Percentiles rank a stretch among this genome's conserved stretches.
These are phyloP conservation scores for Wickerhamiella nectarea DNA, from an alignment of 805 yeast genomes.

Conservation along the genomic window DNA sequence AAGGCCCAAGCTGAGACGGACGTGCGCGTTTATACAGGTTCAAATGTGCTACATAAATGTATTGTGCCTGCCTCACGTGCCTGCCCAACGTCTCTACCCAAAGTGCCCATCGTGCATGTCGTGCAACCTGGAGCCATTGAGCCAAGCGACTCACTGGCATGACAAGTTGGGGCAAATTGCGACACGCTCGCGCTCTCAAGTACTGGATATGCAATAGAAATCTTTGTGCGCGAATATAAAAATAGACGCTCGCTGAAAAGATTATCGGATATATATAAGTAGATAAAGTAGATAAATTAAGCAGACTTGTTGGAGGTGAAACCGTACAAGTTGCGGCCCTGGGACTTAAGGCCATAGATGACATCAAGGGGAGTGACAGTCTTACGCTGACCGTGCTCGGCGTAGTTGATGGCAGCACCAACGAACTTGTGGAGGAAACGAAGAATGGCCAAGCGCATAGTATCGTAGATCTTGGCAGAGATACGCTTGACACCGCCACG, in stretches of 20 bases:
- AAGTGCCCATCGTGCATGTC: no score
- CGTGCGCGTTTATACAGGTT: no score
- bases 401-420: constrained; percentile 98
- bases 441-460: constrained; percentile 93
- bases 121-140: no score
- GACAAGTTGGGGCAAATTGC: no score
- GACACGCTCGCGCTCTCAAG: no score
- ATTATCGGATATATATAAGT: background rate
- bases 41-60: no score
- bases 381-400: constrained; percentile 99
- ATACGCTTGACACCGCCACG: constrained; percentile 99
- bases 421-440: constrained; percentile 92
- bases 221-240: no score
- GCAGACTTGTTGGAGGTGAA: constrained; percentile 22
- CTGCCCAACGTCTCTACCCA: no score
- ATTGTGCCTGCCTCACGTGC: no score
- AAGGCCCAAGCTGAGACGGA: no score
- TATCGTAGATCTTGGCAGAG: constrained; percentile 96
- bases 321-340: constrained; percentile 99
- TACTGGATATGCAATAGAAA: no score
- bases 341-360: constrained; percentile 98
- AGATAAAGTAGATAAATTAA: background rate
- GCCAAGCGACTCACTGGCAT: no score
- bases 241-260: background rate
- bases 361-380: constrained; percentile 98